These are phyloP conservation scores for Trichosporon coremiiforme DNA, from an alignment of 1,284 basidiomycete genomes.

Conservation along the genomic window DNA sequence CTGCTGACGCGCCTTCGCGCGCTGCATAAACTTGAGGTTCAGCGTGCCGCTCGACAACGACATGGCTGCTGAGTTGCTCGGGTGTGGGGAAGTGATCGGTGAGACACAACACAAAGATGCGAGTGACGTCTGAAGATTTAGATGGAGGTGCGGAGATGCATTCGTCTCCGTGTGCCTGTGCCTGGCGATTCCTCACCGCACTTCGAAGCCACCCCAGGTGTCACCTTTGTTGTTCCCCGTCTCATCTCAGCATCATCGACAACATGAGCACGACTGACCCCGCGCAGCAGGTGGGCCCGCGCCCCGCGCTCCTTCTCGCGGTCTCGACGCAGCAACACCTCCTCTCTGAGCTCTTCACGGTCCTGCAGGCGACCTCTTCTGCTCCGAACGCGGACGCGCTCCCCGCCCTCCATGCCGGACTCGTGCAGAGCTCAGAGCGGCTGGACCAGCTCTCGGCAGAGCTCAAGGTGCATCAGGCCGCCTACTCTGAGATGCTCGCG, in stretches of 20 bases:
- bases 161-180: constrained; percentile 20
- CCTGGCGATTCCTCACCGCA: background rate
- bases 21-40: constrained; percentile 56
- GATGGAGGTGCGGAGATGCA: constrained; percentile 7
- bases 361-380: constrained; percentile 24
- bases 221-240: constrained; percentile 7
- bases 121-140: constrained; percentile 18
- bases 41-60: constrained; percentile 50
- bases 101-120: background rate
- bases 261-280: constrained; percentile 6
- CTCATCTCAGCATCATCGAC: background rate
- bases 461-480: constrained; percentile 41
- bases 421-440: constrained; percentile 34
- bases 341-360: constrained; percentile 45
- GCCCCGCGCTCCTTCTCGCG: constrained; percentile 43
- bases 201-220: background rate
- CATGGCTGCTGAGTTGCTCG: constrained; percentile 29
- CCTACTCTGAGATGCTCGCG: constrained; percentile 33
- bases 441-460: constrained; percentile 36
- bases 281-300: constrained; percentile 30
- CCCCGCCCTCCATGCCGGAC: constrained; percentile 32
- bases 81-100: background rate
- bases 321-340: constrained; percentile 45
- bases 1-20: constrained; percentile 40
- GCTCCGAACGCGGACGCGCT: constrained; percentile 16